Base-by-base conservation (phyloP, 1,284 basidiomycete species). In the Leccinum subspadiceum region DNA sequence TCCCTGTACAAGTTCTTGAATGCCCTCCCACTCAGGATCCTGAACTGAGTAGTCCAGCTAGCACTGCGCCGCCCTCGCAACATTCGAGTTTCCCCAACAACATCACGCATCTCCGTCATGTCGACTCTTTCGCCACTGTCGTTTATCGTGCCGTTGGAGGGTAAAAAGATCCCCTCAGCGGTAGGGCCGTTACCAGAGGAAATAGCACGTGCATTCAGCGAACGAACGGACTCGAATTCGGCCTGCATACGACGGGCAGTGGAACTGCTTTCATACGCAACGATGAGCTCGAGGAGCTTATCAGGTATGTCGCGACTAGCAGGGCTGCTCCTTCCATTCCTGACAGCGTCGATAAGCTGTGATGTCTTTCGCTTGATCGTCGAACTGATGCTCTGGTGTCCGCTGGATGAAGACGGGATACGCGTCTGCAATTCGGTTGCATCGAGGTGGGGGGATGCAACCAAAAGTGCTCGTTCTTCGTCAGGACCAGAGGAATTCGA, bases 1-100 rank as follows among this genome's bases (percentile, higher is more conserved):
- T 99, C 95, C 39, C 96, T 85, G 73, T 96, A 95, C 61, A 98
- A 76, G 72, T 98, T 98, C 84, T 98, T 98, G 82, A 98, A 99
- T n/a, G 96, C 95, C 60, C 96, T 77, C 22, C 95, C 94, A 68
- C 93, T 96, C 66, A 99, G 75, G 62, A 98, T 94, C 70, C 84
- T 84, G 73, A 99, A 97, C 77, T 99, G 96, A 20, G 90, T 95
- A 60, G 82, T 81, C 82, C 89, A 94, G 62, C 83, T 89, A 3
- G 95, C 96, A 60, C 93, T 84, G 75, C 90, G 89, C 70, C 93
- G 86, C 2, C 92, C 92, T 33, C 89, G 78, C 66, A 96, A 75
- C 58, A 92, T 71, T 53, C 80, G 79, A 50, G 82, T 89, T 72
- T 90, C 90, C 33, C 82, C 77, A 29, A 79, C 80, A 3, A 89